A percentile compares a stretch with the other conserved stretches of the same genome.
Evolutionary conservation across 352 stramenopile species (phyloP).

Genomic region (Aphanomyces euteiches): DNA sequence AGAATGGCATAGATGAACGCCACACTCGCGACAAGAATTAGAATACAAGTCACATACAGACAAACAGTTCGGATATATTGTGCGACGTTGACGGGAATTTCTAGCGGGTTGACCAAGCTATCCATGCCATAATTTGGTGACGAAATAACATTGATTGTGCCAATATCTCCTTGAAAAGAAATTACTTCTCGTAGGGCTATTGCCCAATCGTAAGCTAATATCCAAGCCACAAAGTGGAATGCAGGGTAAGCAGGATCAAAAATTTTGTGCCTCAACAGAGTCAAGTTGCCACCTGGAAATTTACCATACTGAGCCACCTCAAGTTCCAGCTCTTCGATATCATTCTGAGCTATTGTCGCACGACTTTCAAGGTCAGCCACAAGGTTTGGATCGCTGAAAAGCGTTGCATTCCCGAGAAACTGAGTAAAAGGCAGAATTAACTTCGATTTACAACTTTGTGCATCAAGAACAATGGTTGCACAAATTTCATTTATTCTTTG

Average conservation of each 20-base stretch:
- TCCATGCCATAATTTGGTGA: neutral
- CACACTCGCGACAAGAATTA: neutral
- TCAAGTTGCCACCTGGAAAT: neutral
- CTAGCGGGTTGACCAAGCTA: conserved; percentile 18
- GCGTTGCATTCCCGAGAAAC: neutral
- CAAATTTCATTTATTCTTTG: no score
- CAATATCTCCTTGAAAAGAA: conserved; percentile 24
- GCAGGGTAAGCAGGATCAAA: neutral
- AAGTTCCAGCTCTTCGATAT: neutral
- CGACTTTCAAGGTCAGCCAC: neutral
- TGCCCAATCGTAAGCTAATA: neutral
- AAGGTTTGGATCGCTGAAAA: neutral
- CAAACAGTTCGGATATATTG: conserved; percentile 10
- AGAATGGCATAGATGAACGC: neutral
- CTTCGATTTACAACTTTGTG: no score
- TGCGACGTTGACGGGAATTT: conserved; percentile 22
- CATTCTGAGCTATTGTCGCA: neutral
- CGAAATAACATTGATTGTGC: conserved; percentile 19
- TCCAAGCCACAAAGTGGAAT: neutral
- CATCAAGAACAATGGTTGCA: no score
- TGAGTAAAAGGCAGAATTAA: neutral
- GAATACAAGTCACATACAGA: conserved; percentile 9
- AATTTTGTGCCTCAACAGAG: neutral
- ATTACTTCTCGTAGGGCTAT: conserved; percentile 5
- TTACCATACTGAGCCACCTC: neutral